Evolutionary conservation across 495 filamentous ascomycete species (phyloP).

Genomic region (Penicillium verhagenii): DNA sequence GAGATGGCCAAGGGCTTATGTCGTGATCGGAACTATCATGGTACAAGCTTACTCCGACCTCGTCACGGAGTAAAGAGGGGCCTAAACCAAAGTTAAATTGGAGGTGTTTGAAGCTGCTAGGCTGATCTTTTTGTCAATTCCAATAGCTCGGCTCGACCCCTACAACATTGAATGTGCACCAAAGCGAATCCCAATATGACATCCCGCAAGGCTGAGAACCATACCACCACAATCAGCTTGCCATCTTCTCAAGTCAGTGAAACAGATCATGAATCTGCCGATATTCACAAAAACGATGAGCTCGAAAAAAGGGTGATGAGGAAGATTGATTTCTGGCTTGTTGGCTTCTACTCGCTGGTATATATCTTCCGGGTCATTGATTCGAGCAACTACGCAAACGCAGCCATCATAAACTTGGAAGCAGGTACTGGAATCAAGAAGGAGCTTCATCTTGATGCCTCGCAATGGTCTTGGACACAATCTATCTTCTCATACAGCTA

Average conservation of each 20-base stretch:
- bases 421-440: constrained; percentile 43
- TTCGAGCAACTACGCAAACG: constrained; percentile 43
- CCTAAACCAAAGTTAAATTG: too few species aligned
- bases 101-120: too few species aligned
- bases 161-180: too few species aligned
- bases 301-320: constrained; percentile 31
- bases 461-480: constrained; percentile 44
- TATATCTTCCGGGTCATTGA: constrained; percentile 44
- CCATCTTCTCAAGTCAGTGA: constrained; percentile 9
- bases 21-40: constrained; percentile 29
- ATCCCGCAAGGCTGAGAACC: neutral
- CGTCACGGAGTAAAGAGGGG: neutral
- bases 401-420: constrained; percentile 49
- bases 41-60: constrained; percentile 11
- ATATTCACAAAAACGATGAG: neutral
- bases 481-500: constrained; percentile 44
- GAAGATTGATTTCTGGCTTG: constrained; percentile 44
- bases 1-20: constrained; percentile 6
- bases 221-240: constrained; percentile 7
- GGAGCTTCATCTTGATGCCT: constrained; percentile 34
- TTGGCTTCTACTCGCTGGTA: constrained; percentile 43
- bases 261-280: neutral
- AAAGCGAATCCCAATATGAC: too few species aligned
- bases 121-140: too few species aligned
- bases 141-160: too few species aligned